Base-by-base conservation (phyloP, 768 basidiomycete genomes). In the Termitomyces sp. region DNA sequence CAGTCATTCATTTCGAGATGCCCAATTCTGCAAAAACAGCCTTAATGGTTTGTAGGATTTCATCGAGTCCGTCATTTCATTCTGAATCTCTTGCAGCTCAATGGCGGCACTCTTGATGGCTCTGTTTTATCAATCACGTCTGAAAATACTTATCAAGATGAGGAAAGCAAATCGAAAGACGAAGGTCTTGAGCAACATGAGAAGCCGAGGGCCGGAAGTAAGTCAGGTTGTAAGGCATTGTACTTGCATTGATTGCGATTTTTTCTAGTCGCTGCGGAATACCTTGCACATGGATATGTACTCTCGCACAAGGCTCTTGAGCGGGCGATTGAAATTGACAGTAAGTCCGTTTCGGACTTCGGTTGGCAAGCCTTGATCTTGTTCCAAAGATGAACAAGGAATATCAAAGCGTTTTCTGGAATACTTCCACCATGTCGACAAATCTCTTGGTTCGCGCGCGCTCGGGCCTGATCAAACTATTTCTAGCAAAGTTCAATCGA, bases 161-260 rank as follows among this genome's bases (percentile, higher is more conserved):
- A 85, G 14, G 76, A 78, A 12, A 77, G 81, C 16, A 71, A 77
- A 9, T 71, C 74, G 26, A 64, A 65, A 46, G 73, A 77, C 3
- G 69, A 57, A 13, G 70, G 23, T 51, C 78, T 91, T 66, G 85
- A 89, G 16, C 95, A 97, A 74, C 81, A 86, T 41, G 94, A 96
- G 73, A 99, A 99, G 77, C 96, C 96, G 1, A 78, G 91, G 33
- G 89, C 91, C 18, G 91, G 86, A 48, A 92, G 89, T 91, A 65
- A 66, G 86, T 74, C 6, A 1, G 18, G 18, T 1, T 40, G 14
- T 13, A 23, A 38, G 33, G 16, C 13, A 20, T 33, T 18, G 23
- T 33, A 23, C 59, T 58, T 51, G 56, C 35, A 9, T 35, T 53
- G 28, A 20, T 38, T 58, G 41, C 40, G 57, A 20, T 41, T 16